phyloP scores from a whole-genome alignment of 768 basidiomycete genomes.

The Filobasidium wieringae region DNA sequence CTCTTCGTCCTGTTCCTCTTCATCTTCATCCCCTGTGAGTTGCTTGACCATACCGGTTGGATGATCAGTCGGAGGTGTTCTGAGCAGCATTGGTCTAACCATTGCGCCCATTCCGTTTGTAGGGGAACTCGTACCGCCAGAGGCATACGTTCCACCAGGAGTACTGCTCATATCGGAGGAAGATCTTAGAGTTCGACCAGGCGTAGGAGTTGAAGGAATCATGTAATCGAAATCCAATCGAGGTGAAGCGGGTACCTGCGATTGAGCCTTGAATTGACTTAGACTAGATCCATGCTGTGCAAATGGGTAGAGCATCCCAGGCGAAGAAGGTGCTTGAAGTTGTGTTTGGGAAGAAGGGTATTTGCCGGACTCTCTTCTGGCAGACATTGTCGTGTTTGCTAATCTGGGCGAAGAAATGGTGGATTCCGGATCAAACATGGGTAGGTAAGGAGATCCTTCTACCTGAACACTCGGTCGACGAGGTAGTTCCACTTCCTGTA shows the following conservation, averaged over 20 bases:
- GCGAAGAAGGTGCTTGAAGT: too few species aligned
- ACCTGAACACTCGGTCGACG: too few species aligned
- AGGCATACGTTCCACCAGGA: neutral
- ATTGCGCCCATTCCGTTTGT: too few species aligned
- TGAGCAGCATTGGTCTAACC: neutral
- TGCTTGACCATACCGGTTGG: neutral
- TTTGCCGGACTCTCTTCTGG: neutral
- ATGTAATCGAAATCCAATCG: neutral
- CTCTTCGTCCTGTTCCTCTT: neutral
- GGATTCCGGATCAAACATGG: neutral
- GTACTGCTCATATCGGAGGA: neutral
- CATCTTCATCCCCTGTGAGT: neutral
- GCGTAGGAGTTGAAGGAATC: neutral
- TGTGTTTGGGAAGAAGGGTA: neutral
- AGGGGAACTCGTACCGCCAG: neutral
- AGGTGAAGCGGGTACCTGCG: neutral
- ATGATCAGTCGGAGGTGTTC: slow-evolving; percentile 5
- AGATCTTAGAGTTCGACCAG: neutral
- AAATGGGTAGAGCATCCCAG: neutral
- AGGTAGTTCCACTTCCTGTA: too few species aligned
- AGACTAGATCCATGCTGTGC: slow-evolving; percentile 1
- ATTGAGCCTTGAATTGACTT: neutral
- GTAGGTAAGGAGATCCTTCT: too few species aligned
- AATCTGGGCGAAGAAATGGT: neutral
- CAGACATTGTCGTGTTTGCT: neutral